phyloP scores from a whole-genome alignment of 2,329 filamentous ascomycete species.

The Hypoxylon sp. region DNA sequence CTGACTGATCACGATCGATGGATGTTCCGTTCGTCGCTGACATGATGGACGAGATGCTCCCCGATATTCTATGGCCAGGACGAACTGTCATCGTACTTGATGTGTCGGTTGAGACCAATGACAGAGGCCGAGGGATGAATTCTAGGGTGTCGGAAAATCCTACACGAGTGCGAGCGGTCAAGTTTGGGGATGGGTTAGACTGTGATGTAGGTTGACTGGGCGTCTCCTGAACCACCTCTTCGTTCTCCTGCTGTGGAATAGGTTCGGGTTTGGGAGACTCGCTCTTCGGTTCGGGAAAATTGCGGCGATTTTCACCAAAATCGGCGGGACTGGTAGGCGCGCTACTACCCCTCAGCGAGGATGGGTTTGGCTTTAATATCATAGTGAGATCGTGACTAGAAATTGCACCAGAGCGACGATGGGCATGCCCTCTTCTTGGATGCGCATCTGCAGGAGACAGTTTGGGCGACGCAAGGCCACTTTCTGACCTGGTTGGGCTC shows the following conservation, averaged over 20 bases:
- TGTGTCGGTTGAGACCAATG: conserved; percentile 85
- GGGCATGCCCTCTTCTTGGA: conserved; percentile 77
- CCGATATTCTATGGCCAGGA: conserved; percentile 78
- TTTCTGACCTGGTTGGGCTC: conserved; percentile 75
- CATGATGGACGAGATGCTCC: conserved; percentile 83
- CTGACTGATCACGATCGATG: conserved; percentile 57
- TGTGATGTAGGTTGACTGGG: conserved; percentile 46
- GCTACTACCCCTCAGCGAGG: conserved; percentile 68
- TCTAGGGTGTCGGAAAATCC: conserved; percentile 88
- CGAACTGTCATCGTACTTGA: conserved; percentile 80
- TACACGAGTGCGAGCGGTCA: conserved; percentile 71
- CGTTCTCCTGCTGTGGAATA: conserved; percentile 41
- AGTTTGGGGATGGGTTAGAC: conserved; percentile 49
- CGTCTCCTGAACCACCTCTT: conserved; percentile 49
- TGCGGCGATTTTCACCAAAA: conserved; percentile 54
- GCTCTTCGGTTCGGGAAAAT: conserved; percentile 40
- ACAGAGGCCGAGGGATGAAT: conserved; percentile 85
- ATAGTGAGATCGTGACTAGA: conserved; percentile 84
- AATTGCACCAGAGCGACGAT: conserved; percentile 84
- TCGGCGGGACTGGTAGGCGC: conserved; percentile 72
- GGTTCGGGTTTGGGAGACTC: conserved; percentile 38
- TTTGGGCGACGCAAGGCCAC: conserved; percentile 68
- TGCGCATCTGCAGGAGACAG: conserved; percentile 64
- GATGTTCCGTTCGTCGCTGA: conserved; percentile 66
- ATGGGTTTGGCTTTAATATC: conserved; percentile 72